Evolutionary conservation across 2,329 filamentous ascomycete genomes (phyloP).

Genomic region (Byssochlamys sp.): DNA sequence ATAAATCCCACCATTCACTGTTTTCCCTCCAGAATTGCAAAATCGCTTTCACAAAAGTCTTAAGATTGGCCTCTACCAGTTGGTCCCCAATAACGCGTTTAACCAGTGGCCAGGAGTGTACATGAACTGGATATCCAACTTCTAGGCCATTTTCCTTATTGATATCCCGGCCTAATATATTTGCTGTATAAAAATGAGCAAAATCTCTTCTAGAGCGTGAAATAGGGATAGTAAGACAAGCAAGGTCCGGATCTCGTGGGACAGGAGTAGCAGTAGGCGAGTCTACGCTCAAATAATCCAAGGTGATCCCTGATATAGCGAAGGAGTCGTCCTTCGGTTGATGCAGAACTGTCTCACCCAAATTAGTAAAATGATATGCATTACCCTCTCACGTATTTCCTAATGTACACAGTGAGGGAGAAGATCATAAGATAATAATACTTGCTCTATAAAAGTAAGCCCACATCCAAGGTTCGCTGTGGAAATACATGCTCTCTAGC

Average conservation of each 20-base stretch:
- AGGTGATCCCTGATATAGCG: constrained; percentile 4
- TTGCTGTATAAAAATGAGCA: constrained; percentile 1
- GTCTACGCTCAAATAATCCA: not conserved
- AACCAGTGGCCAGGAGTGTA: constrained; percentile 12
- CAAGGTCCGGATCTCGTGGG: not conserved
- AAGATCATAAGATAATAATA: not conserved
- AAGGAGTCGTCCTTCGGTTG: constrained; percentile 3
- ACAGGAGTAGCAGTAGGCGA: not conserved
- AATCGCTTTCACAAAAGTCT: constrained; percentile 2
- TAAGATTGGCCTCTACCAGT: constrained; percentile 5
- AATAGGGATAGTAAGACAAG: not conserved
- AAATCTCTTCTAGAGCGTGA: not conserved
- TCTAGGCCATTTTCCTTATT: constrained; percentile 10
- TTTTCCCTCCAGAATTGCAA: constrained; percentile 6
- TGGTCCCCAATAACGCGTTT: constrained; percentile 9
- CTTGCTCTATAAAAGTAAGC: not conserved
- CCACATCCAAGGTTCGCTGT: not conserved
- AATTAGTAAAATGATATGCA: not conserved
- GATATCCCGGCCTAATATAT: constrained; percentile 4
- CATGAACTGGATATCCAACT: constrained; percentile 9
- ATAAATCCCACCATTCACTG: not conserved
- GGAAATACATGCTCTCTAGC: not conserved
- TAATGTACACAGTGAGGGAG: not conserved
- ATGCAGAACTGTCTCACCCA: constrained; percentile 1
- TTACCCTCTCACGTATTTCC: too few relatives aligned